Percentiles rank a stretch among this genome's conserved stretches.
These are phyloP conservation scores for Sphagnum magellanicum DNA, from an alignment of 228 moss, liverwort and hornwort species.

Conservation along the genomic window DNA sequence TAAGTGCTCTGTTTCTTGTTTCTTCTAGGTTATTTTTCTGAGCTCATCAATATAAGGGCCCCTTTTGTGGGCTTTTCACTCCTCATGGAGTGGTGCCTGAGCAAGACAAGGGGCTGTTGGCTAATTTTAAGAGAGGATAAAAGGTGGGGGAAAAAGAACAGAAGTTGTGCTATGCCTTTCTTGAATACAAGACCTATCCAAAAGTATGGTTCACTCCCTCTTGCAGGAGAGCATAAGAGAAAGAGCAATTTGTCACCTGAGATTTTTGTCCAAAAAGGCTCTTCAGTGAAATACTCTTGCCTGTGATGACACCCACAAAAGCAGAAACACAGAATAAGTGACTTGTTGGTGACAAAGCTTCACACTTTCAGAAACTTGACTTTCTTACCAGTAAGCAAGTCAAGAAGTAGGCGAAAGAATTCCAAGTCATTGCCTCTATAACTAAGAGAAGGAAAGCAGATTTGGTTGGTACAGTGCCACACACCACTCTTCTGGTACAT, in stretches of 20 bases:
- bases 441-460: background rate
- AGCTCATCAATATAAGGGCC: too few species aligned
- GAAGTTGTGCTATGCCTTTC: background rate
- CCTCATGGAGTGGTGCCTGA: background rate
- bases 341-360: too few species aligned
- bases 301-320: conserved; percentile 4
- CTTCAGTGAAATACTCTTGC: conserved; percentile 17
- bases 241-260: conserved; percentile 2
- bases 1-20: background rate
- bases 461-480: background rate
- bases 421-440: background rate
- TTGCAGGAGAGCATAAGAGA: background rate
- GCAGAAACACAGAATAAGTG: background rate
- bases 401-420: background rate
- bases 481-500: conserved; percentile 25
- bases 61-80: too few species aligned
- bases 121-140: background rate
- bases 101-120: background rate
- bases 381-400: background rate
- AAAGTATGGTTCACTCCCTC: background rate
- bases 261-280: conserved; percentile 10
- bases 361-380: background rate
- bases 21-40: background rate
- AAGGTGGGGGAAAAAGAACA: background rate
- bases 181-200: background rate